Evolutionary conservation across 257 asterid genomes (phyloP).

Genomic region (Voacanga thouarsii): DNA sequence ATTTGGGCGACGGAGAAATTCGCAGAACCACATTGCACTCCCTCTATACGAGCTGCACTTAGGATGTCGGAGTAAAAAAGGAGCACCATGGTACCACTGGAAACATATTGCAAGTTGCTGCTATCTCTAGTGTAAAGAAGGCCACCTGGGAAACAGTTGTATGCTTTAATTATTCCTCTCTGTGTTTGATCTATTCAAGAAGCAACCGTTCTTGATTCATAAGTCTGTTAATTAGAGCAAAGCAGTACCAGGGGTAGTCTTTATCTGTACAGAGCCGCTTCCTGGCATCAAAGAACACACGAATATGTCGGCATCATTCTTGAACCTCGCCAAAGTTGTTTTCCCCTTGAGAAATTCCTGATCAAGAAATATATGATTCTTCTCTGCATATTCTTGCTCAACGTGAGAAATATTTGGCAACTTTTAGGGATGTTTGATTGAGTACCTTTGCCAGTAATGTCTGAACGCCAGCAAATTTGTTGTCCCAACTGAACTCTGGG

Average conservation of each 20-base stretch:
- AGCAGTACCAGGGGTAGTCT: conserved; percentile 66
- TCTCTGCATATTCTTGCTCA: not conserved
- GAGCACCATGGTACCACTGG: conserved; percentile 56
- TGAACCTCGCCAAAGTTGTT: conserved; percentile 40
- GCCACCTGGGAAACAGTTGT: conserved; percentile 49
- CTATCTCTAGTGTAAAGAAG: conserved; percentile 60
- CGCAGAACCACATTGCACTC: conserved; percentile 54
- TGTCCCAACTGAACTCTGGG: conserved; percentile 88
- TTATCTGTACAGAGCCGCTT: conserved; percentile 56
- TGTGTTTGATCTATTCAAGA: not conserved
- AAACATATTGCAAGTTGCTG: conserved; percentile 66
- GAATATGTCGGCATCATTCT: conserved; percentile 62
- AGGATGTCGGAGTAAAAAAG: conserved; percentile 50
- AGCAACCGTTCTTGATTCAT: not conserved
- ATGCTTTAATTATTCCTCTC: not conserved
- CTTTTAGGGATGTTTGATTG: not conserved
- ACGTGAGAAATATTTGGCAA: not conserved
- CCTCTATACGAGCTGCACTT: conserved; percentile 26
- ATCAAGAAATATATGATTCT: not conserved
- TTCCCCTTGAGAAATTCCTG: conserved; percentile 67
- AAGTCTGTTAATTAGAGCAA: not conserved
- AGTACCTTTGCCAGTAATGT: conserved; percentile 59
- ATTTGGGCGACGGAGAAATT: conserved; percentile 42
- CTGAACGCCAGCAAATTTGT: conserved; percentile 77
- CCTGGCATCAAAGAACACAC: conserved; percentile 75